Percentiles rank a stretch among this genome's conserved stretches.
Conservation (phyloP, 306 rosid species). For the Fagus crenata region DNA sequence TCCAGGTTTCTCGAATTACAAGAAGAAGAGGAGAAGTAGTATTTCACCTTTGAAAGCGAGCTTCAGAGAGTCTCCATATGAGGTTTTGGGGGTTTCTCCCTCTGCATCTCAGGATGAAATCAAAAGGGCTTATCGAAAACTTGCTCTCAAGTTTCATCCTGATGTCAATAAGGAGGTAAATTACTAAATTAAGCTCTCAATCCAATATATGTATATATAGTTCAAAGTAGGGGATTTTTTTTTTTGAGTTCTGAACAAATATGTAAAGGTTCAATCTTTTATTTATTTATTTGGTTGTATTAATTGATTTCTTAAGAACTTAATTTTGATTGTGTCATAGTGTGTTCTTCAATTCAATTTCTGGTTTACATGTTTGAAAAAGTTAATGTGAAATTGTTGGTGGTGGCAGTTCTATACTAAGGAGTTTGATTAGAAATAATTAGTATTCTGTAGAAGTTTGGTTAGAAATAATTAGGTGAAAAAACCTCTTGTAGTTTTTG, state of each 20-base stretch:
- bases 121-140: conserved; percentile 88
- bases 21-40: conserved; percentile 25
- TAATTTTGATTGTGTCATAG: neutral
- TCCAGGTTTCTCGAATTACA: conserved; percentile 26
- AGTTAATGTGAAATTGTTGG: neutral
- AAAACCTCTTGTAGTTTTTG: neutral
- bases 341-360: neutral
- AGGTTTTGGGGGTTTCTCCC: conserved; percentile 81
- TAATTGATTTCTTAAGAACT: neutral
- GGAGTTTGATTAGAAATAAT: neutral
- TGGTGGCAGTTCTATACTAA: neutral
- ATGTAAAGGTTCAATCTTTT: neutral
- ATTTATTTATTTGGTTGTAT: neutral
- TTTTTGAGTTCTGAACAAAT: neutral
- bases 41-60: conserved; percentile 38
- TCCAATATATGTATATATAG: neutral
- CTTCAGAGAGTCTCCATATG: conserved; percentile 74
- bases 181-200: neutral
- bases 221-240: neutral
- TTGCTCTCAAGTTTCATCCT: conserved; percentile 93
- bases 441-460: neutral
- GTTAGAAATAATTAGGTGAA: neutral
- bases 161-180: conserved; percentile 94
- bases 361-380: neutral
- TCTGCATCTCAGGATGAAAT: conserved; percentile 67